A percentile compares a stretch with the other conserved stretches of the same genome.
These are phyloP conservation scores for Boletellus sp. DNA, from an alignment of 1,284 basidiomycete species.

Conservation along the genomic window DNA sequence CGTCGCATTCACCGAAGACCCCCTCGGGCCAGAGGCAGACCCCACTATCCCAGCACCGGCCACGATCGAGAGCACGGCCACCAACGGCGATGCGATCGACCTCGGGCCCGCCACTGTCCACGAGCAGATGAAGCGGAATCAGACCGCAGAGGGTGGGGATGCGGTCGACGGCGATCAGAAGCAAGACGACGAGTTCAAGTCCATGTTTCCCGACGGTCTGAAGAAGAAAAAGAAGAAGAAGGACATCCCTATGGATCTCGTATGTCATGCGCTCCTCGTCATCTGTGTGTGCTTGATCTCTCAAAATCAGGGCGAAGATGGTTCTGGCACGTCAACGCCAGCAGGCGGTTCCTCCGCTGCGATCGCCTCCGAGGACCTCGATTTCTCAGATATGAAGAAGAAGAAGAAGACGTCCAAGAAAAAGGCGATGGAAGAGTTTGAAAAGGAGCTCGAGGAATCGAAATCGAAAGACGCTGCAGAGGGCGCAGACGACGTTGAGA, in stretches of 20 bases:
- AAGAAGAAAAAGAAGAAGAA: conserved; percentile 95
- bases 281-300: conserved; percentile 4
- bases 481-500: conserved; percentile 55
- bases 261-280: conserved; percentile 35
- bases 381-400: conserved; percentile 85
- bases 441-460: conserved; percentile 79
- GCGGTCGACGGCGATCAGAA: conserved; percentile 41
- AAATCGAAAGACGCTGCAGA: conserved; percentile 59
- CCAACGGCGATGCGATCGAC: conserved; percentile 67
- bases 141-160: conserved; percentile 39
- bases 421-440: conserved; percentile 81
- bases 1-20: conserved; percentile 80
- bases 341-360: conserved; percentile 34
- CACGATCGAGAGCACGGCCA: conserved; percentile 61
- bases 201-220: conserved; percentile 78
- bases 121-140: conserved; percentile 60
- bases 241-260: conserved; percentile 81
- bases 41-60: conserved; percentile 72
- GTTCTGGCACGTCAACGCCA: conserved; percentile 63
- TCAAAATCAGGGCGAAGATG: conserved; percentile 50
- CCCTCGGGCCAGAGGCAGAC: conserved; percentile 78
- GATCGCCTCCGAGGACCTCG: conserved; percentile 60
- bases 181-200: conserved; percentile 71
- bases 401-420: conserved; percentile 75
- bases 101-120: conserved; percentile 71